Conservation (phyloP, 768 basidiomycete species). For the Crassisporium funariophilum region DNA sequence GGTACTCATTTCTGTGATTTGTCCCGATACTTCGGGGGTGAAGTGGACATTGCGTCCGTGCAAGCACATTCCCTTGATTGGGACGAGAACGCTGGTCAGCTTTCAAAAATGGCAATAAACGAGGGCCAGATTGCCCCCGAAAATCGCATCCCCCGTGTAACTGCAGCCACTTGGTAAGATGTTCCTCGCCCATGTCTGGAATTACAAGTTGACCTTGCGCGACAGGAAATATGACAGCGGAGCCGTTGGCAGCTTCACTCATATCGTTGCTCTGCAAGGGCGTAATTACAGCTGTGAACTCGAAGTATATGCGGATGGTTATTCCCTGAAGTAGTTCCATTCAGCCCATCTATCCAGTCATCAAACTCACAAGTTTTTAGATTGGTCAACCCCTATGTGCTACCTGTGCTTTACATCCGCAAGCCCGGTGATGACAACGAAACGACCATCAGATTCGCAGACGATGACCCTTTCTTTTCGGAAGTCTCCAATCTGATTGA, state of each 20-base stretch:
- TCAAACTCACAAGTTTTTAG: conserved; percentile 34
- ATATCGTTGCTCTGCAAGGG: conserved; percentile 90
- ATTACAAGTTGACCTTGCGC: background rate
- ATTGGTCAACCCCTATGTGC: conserved; percentile 91
- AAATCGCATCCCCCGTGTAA: conserved; percentile 92
- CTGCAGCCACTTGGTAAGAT: conserved; percentile 82
- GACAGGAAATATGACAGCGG: conserved; percentile 92
- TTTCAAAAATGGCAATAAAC: conserved; percentile 81
- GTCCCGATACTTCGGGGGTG: conserved; percentile 96
- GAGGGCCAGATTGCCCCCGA: conserved; percentile 83
- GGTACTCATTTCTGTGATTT: conserved; percentile 98
- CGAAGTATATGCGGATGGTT: conserved; percentile 93
- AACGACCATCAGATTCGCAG: conserved; percentile 67
- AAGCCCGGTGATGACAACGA: conserved; percentile 80
- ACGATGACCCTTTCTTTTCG: conserved; percentile 94
- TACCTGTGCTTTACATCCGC: conserved; percentile 85
- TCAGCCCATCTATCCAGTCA: background rate
- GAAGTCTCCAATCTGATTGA: conserved; percentile 90
- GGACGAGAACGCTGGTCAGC: conserved; percentile 85
- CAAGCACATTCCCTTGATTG: conserved; percentile 89
- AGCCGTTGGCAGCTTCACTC: conserved; percentile 90
- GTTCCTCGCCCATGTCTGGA: background rate
- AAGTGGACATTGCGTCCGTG: conserved; percentile 83
- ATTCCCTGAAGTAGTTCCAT: conserved; percentile 67
- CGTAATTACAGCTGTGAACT: conserved; percentile 93